These are phyloP conservation scores for Claviceps cyperi DNA, from an alignment of 2,329 filamentous ascomycete species.

Conservation along the genomic window DNA sequence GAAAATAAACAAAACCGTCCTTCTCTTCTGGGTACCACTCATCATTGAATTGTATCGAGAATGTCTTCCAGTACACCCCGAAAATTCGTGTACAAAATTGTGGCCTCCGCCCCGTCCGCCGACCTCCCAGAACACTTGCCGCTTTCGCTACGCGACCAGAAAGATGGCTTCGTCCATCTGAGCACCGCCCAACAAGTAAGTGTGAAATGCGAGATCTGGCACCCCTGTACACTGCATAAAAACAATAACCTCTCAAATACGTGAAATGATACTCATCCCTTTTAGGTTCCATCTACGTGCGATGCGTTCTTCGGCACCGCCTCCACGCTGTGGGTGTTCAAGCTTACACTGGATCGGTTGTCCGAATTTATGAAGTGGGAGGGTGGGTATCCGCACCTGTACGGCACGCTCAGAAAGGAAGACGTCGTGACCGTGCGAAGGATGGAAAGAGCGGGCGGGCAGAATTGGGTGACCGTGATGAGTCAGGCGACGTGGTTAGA, in stretches of 20 bases:
- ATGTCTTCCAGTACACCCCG: conserved; percentile 14
- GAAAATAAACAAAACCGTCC: not conserved
- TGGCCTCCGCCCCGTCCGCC: conserved; percentile 34
- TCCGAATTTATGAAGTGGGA: conserved; percentile 38
- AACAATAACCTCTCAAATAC: not conserved
- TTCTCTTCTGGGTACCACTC: too few species aligned
- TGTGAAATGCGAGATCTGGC: not conserved
- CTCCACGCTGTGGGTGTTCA: conserved; percentile 33
- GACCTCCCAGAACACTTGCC: conserved; percentile 40
- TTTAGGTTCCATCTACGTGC: conserved; percentile 29
- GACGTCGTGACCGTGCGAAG: conserved; percentile 33
- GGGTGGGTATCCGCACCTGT: conserved; percentile 42
- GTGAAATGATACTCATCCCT: not conserved
- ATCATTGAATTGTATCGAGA: not conserved
- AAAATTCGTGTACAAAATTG: conserved; percentile 45
- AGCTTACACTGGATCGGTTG: conserved; percentile 34
- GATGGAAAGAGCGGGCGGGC: conserved; percentile 28
- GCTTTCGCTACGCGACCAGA: conserved; percentile 42
- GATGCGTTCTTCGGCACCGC: conserved; percentile 28
- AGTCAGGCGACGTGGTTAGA: conserved; percentile 26
- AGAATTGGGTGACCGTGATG: conserved; percentile 34
- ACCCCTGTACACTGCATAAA: not conserved
- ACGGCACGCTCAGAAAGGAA: conserved; percentile 38
- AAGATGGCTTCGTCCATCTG: conserved; percentile 48
- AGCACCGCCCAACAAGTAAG: conserved; percentile 40